Base-by-base conservation (phyloP, 768 basidiomycete genomes). In the Panaeolus papilionaceus region DNA sequence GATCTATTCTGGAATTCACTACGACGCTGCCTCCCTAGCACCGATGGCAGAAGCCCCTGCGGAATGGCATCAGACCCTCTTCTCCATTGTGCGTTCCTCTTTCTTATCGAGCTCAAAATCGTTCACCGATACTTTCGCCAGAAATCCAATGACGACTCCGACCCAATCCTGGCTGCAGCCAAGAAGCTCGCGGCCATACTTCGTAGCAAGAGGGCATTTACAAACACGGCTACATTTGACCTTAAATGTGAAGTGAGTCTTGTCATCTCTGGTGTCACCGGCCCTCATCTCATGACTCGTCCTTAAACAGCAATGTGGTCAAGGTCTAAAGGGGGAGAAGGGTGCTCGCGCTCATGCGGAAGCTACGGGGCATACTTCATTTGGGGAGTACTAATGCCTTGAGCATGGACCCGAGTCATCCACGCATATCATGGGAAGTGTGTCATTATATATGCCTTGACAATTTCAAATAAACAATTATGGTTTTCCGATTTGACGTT, bases 1-100 rank as follows among this genome's bases (percentile, higher is more conserved):
- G n/a, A 83, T 98, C 4, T 99, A 99, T 80, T 95, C 93, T 0
- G 97, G 97, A 2, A 98, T 98, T 58, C 96, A 99, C 77, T 99
- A 99, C 78, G 97, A 99, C 77, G 94, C 94, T 9, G 88, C 92
- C 5, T 90, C 93, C 0, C 80, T 96, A 45, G 89, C 96, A 16
- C 98, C 95, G 0, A 83, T 87, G 77, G 81, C 82, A 9, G 89
- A 89, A 58, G 93, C 92, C 2, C 93, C 94, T 0, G 74, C 81
- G 33, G 95, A 93, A 67, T 99, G 96, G 86, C 96, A 98, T 78
- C 92, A 95, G 73, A 95, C 92, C 2, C 75, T 93, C 61, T 94
- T 95, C 74, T 90, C 89, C 8, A 81, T 89, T 10, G 88, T 85
- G 67, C 73, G 86, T 67, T 63, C 65, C 44, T 58, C 49, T 42